Evolutionary conservation across 441 rosid species (phyloP).

Genomic region (Aleurites moluccanus): DNA sequence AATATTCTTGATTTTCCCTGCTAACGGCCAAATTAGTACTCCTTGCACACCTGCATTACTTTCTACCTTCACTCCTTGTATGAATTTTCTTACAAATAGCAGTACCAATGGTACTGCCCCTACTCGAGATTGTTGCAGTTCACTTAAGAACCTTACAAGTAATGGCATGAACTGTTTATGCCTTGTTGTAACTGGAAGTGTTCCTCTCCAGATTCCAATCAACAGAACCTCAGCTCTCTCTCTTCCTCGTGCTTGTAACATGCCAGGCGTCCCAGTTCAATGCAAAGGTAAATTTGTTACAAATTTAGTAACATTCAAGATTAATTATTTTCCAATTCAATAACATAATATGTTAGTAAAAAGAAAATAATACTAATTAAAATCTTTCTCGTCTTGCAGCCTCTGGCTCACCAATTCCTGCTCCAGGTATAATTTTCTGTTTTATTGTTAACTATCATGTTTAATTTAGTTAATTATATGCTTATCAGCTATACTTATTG

Average conservation of each 20-base stretch:
- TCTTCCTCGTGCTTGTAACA: constrained; percentile 87
- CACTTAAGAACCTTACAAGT: constrained; percentile 59
- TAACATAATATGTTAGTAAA: too few species aligned
- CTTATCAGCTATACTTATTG: background rate
- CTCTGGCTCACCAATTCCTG: constrained; percentile 57
- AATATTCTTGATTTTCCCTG: constrained; percentile 31
- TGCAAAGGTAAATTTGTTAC: constrained; percentile 45
- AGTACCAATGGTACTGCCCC: constrained; percentile 56
- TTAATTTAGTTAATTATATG: background rate
- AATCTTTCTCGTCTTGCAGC: constrained; percentile 39
- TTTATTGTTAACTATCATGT: background rate
- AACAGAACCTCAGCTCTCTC: constrained; percentile 74
- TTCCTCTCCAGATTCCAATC: constrained; percentile 70
- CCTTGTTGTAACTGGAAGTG: constrained; percentile 58
- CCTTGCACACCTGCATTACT: constrained; percentile 58
- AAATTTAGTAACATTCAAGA: background rate
- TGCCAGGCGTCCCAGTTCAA: constrained; percentile 78
- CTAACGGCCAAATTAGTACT: constrained; percentile 42
- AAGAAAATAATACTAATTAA: background rate
- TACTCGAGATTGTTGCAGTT: constrained; percentile 53
- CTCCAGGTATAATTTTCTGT: constrained; percentile 53
- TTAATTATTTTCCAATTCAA: too few species aligned
- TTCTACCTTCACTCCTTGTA: constrained; percentile 59
- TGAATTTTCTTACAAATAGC: constrained; percentile 68
- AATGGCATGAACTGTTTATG: constrained; percentile 65